These are phyloP conservation scores for Pisolithus microcarpus DNA, from an alignment of 768 basidiomycete species.

Conservation along the genomic window DNA sequence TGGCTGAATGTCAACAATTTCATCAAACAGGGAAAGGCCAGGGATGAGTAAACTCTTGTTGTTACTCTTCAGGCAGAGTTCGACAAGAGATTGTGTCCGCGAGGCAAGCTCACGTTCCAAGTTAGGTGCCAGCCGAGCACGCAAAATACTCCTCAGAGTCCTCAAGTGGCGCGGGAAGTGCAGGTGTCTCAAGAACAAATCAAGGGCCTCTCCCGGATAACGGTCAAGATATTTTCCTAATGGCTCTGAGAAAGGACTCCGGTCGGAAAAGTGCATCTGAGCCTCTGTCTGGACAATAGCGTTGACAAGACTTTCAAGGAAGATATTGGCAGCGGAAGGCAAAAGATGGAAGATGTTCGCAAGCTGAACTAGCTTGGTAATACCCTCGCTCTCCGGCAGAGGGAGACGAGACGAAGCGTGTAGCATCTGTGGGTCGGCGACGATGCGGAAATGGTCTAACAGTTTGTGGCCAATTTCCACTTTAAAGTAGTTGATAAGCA, in stretches of 20 bases:
- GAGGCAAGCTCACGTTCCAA: slow-evolving; percentile 62
- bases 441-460: slow-evolving; percentile 88
- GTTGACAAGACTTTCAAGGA: slow-evolving; percentile 81
- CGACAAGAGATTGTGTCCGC: slow-evolving; percentile 47
- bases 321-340: slow-evolving; percentile 88
- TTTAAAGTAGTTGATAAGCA: slow-evolving; percentile 98
- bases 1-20: slow-evolving; percentile 61
- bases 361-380: slow-evolving; percentile 88
- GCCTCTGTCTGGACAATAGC: slow-evolving; percentile 88
- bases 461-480: slow-evolving; percentile 98
- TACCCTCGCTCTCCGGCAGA: slow-evolving; percentile 80
- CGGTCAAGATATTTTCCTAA: slow-evolving; percentile 87
- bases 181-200: slow-evolving; percentile 79
- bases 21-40: slow-evolving; percentile 68
- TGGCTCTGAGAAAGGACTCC: slow-evolving; percentile 89
- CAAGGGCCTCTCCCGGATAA: slow-evolving; percentile 78
- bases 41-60: slow-evolving; percentile 52
- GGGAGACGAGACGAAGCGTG: slow-evolving; percentile 73
- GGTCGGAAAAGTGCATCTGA: slow-evolving; percentile 81
- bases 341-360: slow-evolving; percentile 97
- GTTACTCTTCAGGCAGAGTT: slow-evolving; percentile 42
- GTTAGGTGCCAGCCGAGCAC: slow-evolving; percentile 70
- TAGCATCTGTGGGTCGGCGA: slow-evolving; percentile 85
- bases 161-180: slow-evolving; percentile 71
- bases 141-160: slow-evolving; percentile 77